Base-by-base conservation (phyloP, 768 basidiomycete species). In the Suillus fuscotomentosus region DNA sequence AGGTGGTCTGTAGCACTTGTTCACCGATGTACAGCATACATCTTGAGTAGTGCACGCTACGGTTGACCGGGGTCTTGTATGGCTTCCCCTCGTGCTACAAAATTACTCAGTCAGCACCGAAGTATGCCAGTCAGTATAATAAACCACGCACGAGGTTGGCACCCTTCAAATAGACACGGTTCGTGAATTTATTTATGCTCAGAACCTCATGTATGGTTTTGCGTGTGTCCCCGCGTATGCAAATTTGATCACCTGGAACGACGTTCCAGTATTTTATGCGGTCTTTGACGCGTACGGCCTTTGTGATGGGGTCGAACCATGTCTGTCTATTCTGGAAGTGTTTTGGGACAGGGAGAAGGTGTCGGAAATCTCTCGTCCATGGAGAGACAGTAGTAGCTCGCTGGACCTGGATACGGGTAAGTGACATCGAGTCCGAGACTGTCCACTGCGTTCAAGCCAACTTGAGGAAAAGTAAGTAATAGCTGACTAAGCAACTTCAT, bases 241-340 rank as follows among this genome's bases (percentile, higher is more conserved):
- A 84, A 70, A 95, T 86, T 61, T 83, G 84, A 78, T 95, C 93
- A 8, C 93, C 93, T 6, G 94, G 91, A 41, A 92, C 88, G 65
- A 95, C 84, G 71, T 94, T 95, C 93, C 93, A 95, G 72, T 85
- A 86, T 73, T 92, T 90, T 60, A 95, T 90, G 55, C 93, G 82
- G 70, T 92, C 88, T 63, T 82, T 81, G 13, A 85, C 82, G 14
- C 83, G 81, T 53, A 85, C 86, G 47, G 84, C 83, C 72, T 90
- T 90, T 61, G 79, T 53, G 11, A 62, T 65, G 0, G 77, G 67
- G 72, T 84, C 83, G 51, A 77, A 75, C 66, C 79, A 81, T 15
- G 79, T 77, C 66, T 71, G 72, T 60, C 81, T 79, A 70, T 82
- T 80, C 61, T 75, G 60, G 81, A 82, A 86, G 66, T 79, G 76